Conservation (phyloP, 2,329 filamentous ascomycete species). For the Penicillium decumbens region DNA sequence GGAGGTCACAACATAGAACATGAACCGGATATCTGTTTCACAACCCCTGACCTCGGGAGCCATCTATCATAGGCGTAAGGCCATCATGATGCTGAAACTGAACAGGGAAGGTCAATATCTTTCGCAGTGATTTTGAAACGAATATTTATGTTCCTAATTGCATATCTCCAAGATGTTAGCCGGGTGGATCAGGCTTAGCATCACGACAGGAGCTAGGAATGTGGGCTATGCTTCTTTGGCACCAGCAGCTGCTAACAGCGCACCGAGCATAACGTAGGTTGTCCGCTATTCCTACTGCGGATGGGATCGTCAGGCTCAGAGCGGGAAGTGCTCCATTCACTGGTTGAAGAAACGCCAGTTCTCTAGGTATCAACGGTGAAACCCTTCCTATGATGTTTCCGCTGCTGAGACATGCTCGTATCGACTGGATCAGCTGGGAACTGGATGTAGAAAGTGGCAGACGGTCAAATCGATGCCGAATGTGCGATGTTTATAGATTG, state of each 20-base stretch:
- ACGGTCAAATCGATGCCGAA: background rate
- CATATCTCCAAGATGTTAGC: background rate
- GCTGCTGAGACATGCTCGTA: conserved; percentile 5
- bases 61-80: background rate
- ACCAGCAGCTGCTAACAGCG: background rate
- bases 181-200: conserved; percentile 3
- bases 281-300: conserved; percentile 3
- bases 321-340: background rate
- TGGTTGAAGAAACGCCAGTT: conserved; percentile 2
- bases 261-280: conserved; percentile 1
- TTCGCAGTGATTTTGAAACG: background rate
- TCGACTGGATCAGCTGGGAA: background rate
- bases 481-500: background rate
- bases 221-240: background rate
- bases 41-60: conserved; percentile 9
- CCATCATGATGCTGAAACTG: conserved; percentile 1
- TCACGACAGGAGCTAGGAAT: conserved; percentile 3
- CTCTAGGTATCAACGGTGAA: conserved; percentile 7
- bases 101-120: conserved; percentile 12
- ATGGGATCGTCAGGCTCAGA: conserved; percentile 11
- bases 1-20: background rate
- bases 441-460: background rate
- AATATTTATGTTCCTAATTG: conserved; percentile 6
- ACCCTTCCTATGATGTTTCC: conserved; percentile 13
- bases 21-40: conserved; percentile 13